phyloP scores from a whole-genome alignment of 2,329 filamentous ascomycete genomes.

The Fusarium stilboides region DNA sequence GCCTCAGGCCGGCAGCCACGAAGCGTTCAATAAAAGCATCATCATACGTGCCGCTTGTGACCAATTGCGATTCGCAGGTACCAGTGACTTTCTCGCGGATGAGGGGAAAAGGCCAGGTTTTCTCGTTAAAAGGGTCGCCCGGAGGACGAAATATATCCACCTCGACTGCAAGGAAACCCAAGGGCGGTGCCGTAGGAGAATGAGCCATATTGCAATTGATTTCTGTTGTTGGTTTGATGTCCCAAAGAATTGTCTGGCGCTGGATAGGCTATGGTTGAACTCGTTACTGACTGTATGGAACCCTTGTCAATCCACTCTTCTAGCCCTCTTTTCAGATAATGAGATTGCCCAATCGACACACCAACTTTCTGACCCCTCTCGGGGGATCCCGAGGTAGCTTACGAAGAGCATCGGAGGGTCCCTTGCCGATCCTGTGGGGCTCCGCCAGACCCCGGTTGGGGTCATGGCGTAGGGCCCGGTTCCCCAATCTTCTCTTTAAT shows the following conservation, averaged over 20 bases:
- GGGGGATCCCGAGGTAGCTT: conserved; percentile 25
- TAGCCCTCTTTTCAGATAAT: no score
- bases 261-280: no score
- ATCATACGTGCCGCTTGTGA: conserved; percentile 51
- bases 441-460: no score
- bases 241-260: no score
- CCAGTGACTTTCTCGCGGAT: conserved; percentile 54
- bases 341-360: no score
- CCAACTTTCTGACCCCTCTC: conserved; percentile 18
- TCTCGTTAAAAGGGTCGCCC: conserved; percentile 55
- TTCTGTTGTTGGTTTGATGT: no score
- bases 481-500: no score
- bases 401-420: not conserved
- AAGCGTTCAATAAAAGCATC: conserved; percentile 55
- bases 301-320: no score
- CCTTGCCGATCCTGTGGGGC: not conserved
- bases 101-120: conserved; percentile 57
- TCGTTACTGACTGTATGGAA: no score
- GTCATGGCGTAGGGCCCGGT: no score
- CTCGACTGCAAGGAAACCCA: conserved; percentile 57
- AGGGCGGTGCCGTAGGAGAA: conserved; percentile 37
- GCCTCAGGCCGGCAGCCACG: conserved; percentile 52
- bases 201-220: no score
- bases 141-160: conserved; percentile 54
- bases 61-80: conserved; percentile 50